Evolutionary conservation across 306 rosid genomes (phyloP).

Genomic region (Cucurbita moschata): DNA sequence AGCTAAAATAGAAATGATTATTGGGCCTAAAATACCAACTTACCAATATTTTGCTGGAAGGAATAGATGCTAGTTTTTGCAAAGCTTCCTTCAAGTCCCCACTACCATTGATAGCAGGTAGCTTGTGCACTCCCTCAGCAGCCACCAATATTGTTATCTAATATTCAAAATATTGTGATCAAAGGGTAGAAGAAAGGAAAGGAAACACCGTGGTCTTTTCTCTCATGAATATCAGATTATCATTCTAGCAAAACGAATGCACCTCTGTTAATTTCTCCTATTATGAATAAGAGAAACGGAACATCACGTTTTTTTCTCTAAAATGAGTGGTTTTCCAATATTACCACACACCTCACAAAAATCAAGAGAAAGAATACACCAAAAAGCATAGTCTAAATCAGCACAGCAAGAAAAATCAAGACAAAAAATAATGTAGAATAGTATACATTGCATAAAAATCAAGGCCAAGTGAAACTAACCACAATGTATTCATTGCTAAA

Average conservation of each 20-base stretch:
- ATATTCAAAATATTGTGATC: constrained; percentile 1
- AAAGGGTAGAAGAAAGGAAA: background rate
- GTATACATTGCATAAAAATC: background rate
- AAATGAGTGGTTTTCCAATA: background rate
- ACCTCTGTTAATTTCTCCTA: background rate
- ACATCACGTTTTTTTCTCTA: background rate
- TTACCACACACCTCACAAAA: background rate
- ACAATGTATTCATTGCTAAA: constrained; percentile 95
- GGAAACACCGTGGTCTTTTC: background rate
- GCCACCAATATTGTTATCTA: constrained; percentile 89
- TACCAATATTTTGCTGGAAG: constrained; percentile 68
- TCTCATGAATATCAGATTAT: background rate
- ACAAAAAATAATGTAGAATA: background rate
- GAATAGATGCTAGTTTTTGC: constrained; percentile 87
- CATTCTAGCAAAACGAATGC: background rate
- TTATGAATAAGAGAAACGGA: background rate
- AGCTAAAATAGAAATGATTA: too few species aligned
- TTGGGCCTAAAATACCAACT: background rate
- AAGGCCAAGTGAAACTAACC: constrained; percentile 27
- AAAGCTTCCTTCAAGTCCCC: constrained; percentile 80
- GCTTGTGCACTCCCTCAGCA: constrained; percentile 84
- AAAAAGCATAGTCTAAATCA: background rate
- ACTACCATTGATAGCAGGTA: constrained; percentile 81
- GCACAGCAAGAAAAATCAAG: background rate
- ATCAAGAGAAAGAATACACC: background rate